Evolutionary conservation across 2,329 filamentous ascomycete genomes (phyloP).

Genomic region (Tolypocladium endophyticum): DNA sequence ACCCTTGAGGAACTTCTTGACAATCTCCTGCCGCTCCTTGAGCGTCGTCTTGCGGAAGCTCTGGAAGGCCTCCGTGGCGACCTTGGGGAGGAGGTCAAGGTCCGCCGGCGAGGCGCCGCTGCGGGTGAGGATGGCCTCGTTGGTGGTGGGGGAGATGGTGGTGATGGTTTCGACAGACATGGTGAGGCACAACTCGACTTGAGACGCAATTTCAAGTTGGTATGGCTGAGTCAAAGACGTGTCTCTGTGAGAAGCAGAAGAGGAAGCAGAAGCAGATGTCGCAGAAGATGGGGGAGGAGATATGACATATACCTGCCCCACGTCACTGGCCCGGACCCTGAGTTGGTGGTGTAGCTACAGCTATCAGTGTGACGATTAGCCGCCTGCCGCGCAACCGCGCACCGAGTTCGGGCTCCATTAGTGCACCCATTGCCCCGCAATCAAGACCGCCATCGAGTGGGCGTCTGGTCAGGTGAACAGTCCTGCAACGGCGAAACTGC

Average conservation of each 20-base stretch:
- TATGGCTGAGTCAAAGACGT: not conserved
- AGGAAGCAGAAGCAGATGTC: not conserved
- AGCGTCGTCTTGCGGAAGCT: slow-evolving; percentile 68
- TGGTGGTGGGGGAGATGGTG: slow-evolving; percentile 86
- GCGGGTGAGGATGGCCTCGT: slow-evolving; percentile 71
- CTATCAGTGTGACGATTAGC: not conserved
- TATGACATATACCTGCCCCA: slow-evolving; percentile 2
- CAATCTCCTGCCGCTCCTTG: slow-evolving; percentile 65
- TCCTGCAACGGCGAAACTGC: not conserved
- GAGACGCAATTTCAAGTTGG: not conserved
- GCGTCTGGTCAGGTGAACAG: not conserved
- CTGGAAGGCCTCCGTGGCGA: slow-evolving; percentile 64
- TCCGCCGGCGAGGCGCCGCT: slow-evolving; percentile 63
- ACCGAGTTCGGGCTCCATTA: slow-evolving; percentile 1
- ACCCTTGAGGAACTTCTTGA: slow-evolving; percentile 66
- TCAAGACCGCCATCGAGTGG: not conserved
- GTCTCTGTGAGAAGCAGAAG: not conserved
- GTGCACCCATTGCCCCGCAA: not conserved
- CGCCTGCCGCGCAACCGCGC: slow-evolving; percentile 2
- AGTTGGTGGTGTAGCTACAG: too few relatives aligned
- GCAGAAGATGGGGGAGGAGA: not conserved
- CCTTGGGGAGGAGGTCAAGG: slow-evolving; percentile 59
- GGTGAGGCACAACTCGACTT: slow-evolving; percentile 9
- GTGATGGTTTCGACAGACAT: slow-evolving; percentile 57
- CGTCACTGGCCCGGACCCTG: not conserved